Evolutionary conservation across 768 basidiomycete species (phyloP).

Genomic region (Leccinum uliginosum): DNA sequence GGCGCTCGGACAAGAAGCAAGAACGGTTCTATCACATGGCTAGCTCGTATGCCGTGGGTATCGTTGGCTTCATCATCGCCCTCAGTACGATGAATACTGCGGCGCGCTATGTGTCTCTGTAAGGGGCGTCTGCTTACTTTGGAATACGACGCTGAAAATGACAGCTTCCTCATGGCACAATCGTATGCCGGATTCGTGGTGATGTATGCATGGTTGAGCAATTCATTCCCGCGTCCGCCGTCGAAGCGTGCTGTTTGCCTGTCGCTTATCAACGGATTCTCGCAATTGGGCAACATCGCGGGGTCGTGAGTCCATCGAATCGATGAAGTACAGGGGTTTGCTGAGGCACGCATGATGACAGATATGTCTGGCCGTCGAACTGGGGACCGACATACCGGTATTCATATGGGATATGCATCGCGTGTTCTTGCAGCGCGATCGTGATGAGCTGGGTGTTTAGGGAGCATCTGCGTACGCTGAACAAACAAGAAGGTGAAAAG

Average conservation of each 20-base stretch:
- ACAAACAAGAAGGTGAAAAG: slow-evolving; percentile 32
- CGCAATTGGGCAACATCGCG: slow-evolving; percentile 78
- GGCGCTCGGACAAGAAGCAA: slow-evolving; percentile 64
- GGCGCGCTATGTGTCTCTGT: slow-evolving; percentile 65
- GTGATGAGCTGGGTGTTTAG: slow-evolving; percentile 47
- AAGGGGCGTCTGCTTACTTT: slow-evolving; percentile 19
- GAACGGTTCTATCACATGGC: slow-evolving; percentile 75
- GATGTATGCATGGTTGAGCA: slow-evolving; percentile 52
- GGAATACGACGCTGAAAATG: slow-evolving; percentile 4
- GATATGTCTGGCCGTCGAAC: slow-evolving; percentile 59
- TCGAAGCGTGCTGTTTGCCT: slow-evolving; percentile 82
- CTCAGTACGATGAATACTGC: slow-evolving; percentile 60
- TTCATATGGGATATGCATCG: slow-evolving; percentile 72
- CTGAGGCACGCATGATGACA: slow-evolving; percentile 18
- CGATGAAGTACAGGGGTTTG: background rate
- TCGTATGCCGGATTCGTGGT: slow-evolving; percentile 69
- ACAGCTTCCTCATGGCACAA: slow-evolving; percentile 72
- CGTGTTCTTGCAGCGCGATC: slow-evolving; percentile 49
- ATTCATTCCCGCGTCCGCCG: slow-evolving; percentile 68
- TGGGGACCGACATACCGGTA: slow-evolving; percentile 74
- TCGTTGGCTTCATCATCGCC: slow-evolving; percentile 66
- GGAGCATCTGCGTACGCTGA: slow-evolving; percentile 39
- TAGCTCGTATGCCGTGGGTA: slow-evolving; percentile 48
- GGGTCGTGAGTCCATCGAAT: slow-evolving; percentile 59
- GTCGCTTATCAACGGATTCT: slow-evolving; percentile 76